A percentile compares a stretch with the other conserved stretches of the same genome.
Evolutionary conservation across 2,329 filamentous ascomycete genomes (phyloP).

Genomic region (Neocucurbitaria cava): DNA sequence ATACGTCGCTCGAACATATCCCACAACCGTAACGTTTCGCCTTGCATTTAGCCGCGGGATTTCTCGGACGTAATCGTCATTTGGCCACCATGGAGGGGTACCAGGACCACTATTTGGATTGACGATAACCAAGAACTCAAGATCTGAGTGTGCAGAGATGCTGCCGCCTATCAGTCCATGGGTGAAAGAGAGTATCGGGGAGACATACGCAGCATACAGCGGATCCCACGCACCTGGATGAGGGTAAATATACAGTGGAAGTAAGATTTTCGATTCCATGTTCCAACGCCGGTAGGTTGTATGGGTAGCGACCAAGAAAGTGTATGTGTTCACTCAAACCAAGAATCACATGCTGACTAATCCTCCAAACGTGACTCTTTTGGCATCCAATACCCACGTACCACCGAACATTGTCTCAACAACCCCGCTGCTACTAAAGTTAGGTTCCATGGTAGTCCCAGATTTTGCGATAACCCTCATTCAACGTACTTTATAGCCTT

Average conservation of each 20-base stretch:
- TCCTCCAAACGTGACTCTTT: background rate
- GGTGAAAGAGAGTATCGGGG: background rate
- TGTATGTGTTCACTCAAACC: background rate
- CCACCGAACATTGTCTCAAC: too few relatives aligned
- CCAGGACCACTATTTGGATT: constrained; percentile 60
- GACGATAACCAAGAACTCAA: constrained; percentile 60
- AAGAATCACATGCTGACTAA: background rate
- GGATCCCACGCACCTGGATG: constrained; percentile 56
- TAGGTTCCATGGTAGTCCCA: too few relatives aligned
- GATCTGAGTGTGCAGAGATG: constrained; percentile 40
- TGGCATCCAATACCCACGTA: background rate
- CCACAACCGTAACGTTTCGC: constrained; percentile 58
- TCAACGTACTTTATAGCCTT: too few relatives aligned
- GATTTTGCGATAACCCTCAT: too few relatives aligned
- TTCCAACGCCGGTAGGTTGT: background rate
- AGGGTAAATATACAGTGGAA: constrained; percentile 61
- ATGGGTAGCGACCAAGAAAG: background rate
- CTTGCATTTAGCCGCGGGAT: constrained; percentile 50
- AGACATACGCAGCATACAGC: constrained; percentile 53
- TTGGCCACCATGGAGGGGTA: constrained; percentile 51
- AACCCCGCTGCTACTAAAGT: too few relatives aligned
- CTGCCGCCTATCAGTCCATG: constrained; percentile 7
- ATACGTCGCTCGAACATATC: constrained; percentile 60
- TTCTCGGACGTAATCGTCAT: constrained; percentile 56
- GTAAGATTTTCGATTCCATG: constrained; percentile 47